Evolutionary conservation across 1,139 yeast species (phyloP).

Genomic region (Saccharomycopsis phalli): DNA sequence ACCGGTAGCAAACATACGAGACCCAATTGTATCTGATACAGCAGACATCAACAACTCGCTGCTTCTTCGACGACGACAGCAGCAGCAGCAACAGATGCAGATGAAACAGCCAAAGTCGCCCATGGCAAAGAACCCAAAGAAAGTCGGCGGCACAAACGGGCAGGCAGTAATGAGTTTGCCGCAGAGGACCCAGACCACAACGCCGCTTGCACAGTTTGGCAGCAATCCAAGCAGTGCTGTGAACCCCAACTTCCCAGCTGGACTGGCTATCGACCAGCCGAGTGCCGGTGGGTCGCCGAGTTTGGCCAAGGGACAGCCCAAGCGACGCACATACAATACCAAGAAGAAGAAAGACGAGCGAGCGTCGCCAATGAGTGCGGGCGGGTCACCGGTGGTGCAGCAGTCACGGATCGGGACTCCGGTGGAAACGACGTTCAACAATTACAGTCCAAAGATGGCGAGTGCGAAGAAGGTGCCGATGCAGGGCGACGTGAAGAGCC

Average conservation of each 20-base stretch:
- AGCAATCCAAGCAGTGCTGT: conserved; percentile 1
- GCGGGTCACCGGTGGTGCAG: conserved; percentile 2
- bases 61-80: conserved; percentile 1
- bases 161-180: background rate
- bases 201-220: background rate
- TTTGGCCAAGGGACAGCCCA: conserved; percentile 24
- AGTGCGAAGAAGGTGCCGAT: background rate
- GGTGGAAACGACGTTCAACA: conserved; percentile 5
- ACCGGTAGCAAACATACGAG: too few relatives aligned
- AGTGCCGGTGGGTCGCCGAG: conserved; percentile 24
- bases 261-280: conserved; percentile 6
- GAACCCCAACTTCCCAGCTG: background rate
- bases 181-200: background rate
- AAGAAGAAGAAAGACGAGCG: conserved; percentile 20
- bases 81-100: conserved; percentile 2
- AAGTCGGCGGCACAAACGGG: conserved; percentile 9
- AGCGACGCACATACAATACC: conserved; percentile 22
- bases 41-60: background rate
- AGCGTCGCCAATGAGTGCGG: background rate
- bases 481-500: conserved; percentile 1
- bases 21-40: too few relatives aligned
- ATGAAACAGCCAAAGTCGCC: background rate
- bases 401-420: conserved; percentile 8
- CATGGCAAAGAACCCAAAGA: conserved; percentile 11
- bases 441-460: conserved; percentile 6